Evolutionary conservation across 2,329 filamentous ascomycete genomes (phyloP), one percentile per base, ranked within the genome.

Genomic region (Erysiphe neolycopersici): DNA sequence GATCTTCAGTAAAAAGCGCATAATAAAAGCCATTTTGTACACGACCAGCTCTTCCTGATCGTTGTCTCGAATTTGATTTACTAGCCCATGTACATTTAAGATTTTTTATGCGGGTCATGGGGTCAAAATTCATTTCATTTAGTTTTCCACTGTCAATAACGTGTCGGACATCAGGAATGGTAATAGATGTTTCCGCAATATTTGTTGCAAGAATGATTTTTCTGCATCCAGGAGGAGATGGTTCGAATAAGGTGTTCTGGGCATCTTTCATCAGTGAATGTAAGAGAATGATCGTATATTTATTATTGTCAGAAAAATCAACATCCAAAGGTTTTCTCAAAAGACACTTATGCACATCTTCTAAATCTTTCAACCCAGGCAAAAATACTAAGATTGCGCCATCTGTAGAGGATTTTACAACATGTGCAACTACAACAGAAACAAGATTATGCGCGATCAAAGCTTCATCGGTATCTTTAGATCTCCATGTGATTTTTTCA

Each of bases 131-230:
- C 0, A 81, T 93, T 60, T 95, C 84, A 56, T 94, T 94, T 48
- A 94, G 84, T 46, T 82, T 76, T 22, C 89, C 87, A 12, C 79
- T 87, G 58, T 95, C 89, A 48, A 98, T 84, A 42, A 95, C 89
- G 4, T 82, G 84, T 3, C 93, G 78, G 41, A 95, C 79, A 55
- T 95, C 89, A 53, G 92, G 82, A 46, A 98, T 95, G 0, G 89
- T 95, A 56, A 95, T 93, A 3, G 87, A 95, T 0, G 89, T 95
- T 59, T 98, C 89, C 2, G 89, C 89, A 5, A 95, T 85, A 53
- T 95, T 95, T 44, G 89, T 95, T 1, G 87, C 81, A 5, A 87
- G 80, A 36, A 95, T 82, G 13, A 95, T 72, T 60, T 95, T 98
- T 38, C 89, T 70, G 60, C 80, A 82, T 0, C 83, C 83, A 1